Base-by-base conservation (phyloP, 306 rosid species). In the Vigna angularis region DNA sequence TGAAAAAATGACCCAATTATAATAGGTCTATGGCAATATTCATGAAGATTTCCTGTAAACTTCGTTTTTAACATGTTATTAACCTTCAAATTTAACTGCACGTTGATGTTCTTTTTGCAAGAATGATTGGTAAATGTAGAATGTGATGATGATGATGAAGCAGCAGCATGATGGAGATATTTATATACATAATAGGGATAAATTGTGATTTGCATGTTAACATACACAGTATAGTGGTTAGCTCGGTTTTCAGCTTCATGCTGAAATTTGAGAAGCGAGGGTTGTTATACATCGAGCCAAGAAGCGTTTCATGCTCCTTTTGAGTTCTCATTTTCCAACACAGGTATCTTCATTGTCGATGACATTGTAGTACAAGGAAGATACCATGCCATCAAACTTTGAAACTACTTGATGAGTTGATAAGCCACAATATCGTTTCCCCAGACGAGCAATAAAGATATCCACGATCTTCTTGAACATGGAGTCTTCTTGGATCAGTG, bases 381-480 rank as follows among this genome's bases (percentile, higher is more conserved):
- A 91, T 7, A 75, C 48, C 72, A 87, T 87, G 24, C 97, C 97
- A 69, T 95, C 98, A 57, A 95, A 95, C 81, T 84, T 92, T 38
- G 98, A 95, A 84, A 87, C 82, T 55, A 95, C 47, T 51, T 84
- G 90, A 69, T 92, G 98, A 80, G 86, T 82, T 42, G 89, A 81
- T 76, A 95, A 66, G 38, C 98, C 98, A 22, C 98, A 92, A 45
- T 95, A 95, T 28, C 67, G 87, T 65, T 87, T 78, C 73, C 92
- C 90, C 1, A 91, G 79, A 40, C 93, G 91, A 22, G 96, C 98
- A 9, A 95, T 79, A 69, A 92, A 92, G 24, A 95, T 91, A 36
- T 90, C 94, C 2, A 89, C 82, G 18, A 95, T 81, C 83, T 84
- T 89, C 88, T 81, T 91, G 92, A 95, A 95, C 98, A 95, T 89